Base-by-base conservation (phyloP, 176 grass and related monocot genomes). In the Zoysia japonica region DNA sequence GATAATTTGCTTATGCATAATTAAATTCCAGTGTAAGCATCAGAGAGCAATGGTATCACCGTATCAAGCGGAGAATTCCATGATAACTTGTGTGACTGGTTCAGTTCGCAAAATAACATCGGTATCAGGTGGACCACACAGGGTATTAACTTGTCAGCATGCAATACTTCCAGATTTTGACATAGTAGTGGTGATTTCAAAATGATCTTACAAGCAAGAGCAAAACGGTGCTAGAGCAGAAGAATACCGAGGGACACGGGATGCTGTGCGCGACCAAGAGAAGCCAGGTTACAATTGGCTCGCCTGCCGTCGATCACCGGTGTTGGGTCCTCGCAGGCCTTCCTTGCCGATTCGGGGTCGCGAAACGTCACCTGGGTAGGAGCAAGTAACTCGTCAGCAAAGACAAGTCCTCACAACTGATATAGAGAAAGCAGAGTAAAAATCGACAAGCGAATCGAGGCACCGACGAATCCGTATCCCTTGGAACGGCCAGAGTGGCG, bases 401-500 rank as follows among this genome's bases (percentile, higher is more conserved):
- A 43, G 46, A 87, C 43, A 44, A 4, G 14, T 77, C 2, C 66
- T 74, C 47, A 7, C 35, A 7, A 45, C 53, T 45, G 38, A 76
- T 68, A 45, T 67, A 51, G 5, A 4, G 53, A 81, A 57, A 16
- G 37, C 7, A 11, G 54, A 59, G 75, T 11, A 67, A 56, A 79
- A 83, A 75, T 68, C 70, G 16, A 41, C 15, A 74, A 39, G 19
- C 16, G 5, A 64, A 71, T 42, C n/a, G 16, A 72, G 61, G 70
- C 65, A 95, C 96, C 90, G 43, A 98, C 96, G 67, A 98, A 98
- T 68, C 96, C 96, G 65, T 98, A 98, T 59, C 96, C 92, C 79
- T 98, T 98, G 40, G 96, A 98, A 68, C 96, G 87, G 36, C 96
- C 96, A 6, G 90, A 92, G 81, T 93, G 89, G 37, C 91, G 89